Base-by-base conservation (phyloP, 176 grass and related monocot genomes). In the Bonia amplexicaulis region DNA sequence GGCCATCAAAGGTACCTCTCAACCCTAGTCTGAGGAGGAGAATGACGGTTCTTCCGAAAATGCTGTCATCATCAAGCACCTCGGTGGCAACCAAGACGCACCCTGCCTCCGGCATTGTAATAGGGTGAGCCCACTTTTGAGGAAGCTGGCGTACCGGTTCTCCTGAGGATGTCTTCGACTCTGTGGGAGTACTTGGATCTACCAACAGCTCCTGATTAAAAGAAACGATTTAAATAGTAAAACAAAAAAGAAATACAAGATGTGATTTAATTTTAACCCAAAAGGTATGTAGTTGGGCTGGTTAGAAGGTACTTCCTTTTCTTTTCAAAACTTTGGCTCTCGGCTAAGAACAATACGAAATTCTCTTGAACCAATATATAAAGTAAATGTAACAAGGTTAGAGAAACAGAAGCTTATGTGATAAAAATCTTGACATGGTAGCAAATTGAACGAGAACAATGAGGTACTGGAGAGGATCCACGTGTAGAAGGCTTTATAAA, bases 31-130 rank as follows among this genome's bases (percentile, higher is more conserved):
- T 86, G 53, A 99, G 91, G 15, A 99, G 88, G 66, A 99, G 92
- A 47, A 99, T 83, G 7, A 96, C 91, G 5, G 86, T 92, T 92
- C 96, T 93, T 72, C 90, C 84, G 16, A 99, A 99, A 37, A 77
- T 86, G 41, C 74, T 78, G 33, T 87, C 80, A n/a, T 91, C 84
- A 66, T 99, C 96, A 19, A 99, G 93, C n/a, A 80, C 88, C 67
- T 99, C 89, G 12, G 93, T 96, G 65, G 96, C 91, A 72, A 99
- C 87, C 82, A 96, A 66, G 41, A 99, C 76, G 57, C 93, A 99
- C 49, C 96, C 93, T 54, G 87, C 90, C 41, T 99, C 96, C 12
- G 90, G 93, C 90, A 94, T 80, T 29, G 96, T 66, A 44, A 97
- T 96, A 48, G 93, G 74, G 40, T 99, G 96, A n/a, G n/a, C n/a